Conservation (phyloP, 1,284 basidiomycete genomes). For the Puccinia horiana region DNA sequence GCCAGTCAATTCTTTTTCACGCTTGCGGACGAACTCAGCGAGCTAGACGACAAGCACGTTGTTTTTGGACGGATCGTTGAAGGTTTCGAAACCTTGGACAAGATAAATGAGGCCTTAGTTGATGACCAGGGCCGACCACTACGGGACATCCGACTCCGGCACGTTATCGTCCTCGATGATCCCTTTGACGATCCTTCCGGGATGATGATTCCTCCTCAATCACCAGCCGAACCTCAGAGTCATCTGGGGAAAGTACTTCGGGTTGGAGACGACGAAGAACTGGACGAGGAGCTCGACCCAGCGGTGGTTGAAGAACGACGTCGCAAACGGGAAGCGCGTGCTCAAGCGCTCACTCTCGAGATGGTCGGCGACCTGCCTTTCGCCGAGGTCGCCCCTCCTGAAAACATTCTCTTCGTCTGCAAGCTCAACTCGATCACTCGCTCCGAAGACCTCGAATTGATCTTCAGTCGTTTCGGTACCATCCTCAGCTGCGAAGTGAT, state of each 20-base stretch:
- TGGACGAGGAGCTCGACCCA: conserved; percentile 62
- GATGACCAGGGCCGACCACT: conserved; percentile 86
- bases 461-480: conserved; percentile 90
- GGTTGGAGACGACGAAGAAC: conserved; percentile 87
- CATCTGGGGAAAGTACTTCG: conserved; percentile 62
- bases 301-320: conserved; percentile 77
- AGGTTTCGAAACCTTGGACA: conserved; percentile 86
- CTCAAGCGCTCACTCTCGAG: conserved; percentile 92
- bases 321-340: conserved; percentile 80
- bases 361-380: conserved; percentile 99
- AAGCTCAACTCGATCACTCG: conserved; percentile 93
- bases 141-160: conserved; percentile 88
- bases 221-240: conserved; percentile 65
- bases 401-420: conserved; percentile 98
- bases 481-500: conserved; percentile 98
- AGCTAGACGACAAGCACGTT: conserved; percentile 91
- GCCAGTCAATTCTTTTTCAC: conserved; percentile 97
- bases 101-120: conserved; percentile 84
- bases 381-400: conserved; percentile 93
- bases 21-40: conserved; percentile 83
- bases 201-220: conserved; percentile 71
- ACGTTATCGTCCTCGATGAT: conserved; percentile 92
- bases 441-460: conserved; percentile 94
- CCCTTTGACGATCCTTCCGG: conserved; percentile 85
- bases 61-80: conserved; percentile 95